Evolutionary conservation across 2,329 filamentous ascomycete species (phyloP).

Genomic region (Xenosphaeropsis pyriputrescens): DNA sequence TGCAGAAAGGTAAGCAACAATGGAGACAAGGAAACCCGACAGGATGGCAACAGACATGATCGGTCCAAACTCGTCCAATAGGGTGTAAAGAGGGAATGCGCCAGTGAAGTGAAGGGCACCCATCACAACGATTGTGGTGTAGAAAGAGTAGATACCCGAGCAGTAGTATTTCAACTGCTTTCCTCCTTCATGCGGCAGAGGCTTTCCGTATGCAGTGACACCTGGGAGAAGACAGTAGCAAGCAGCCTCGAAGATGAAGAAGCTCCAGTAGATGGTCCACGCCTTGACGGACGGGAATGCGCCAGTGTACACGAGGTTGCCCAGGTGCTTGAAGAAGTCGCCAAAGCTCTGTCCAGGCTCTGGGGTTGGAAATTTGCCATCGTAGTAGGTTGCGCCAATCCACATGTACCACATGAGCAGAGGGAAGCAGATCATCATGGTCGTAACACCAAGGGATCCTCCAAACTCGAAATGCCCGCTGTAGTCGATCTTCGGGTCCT

Average conservation of each 20-base stretch:
- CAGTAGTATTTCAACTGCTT: constrained; percentile 92
- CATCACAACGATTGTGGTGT: constrained; percentile 63
- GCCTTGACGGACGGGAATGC: constrained; percentile 73
- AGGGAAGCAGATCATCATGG: constrained; percentile 92
- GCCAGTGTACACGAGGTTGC: constrained; percentile 60
- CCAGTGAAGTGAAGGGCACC: constrained; percentile 67
- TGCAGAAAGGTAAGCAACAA: constrained; percentile 79
- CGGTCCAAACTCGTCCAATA: constrained; percentile 91
- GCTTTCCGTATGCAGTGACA: constrained; percentile 77
- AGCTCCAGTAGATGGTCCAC: constrained; percentile 91
- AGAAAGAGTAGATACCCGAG: constrained; percentile 78
- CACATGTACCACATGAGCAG: constrained; percentile 98
- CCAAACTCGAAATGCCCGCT: constrained; percentile 70
- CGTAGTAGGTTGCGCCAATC: constrained; percentile 87
- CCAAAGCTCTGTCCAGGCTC: constrained; percentile 46
- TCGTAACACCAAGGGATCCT: constrained; percentile 61
- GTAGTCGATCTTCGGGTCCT: constrained; percentile 47
- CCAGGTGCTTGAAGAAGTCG: constrained; percentile 62
- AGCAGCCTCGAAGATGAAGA: constrained; percentile 70
- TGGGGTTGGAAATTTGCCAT: constrained; percentile 64
- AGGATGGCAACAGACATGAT: constrained; percentile 87
- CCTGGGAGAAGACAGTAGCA: constrained; percentile 81
- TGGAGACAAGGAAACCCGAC: constrained; percentile 71
- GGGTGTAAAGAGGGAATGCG: constrained; percentile 75
- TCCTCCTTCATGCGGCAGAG: constrained; percentile 66